Percentiles rank a stretch among this genome's conserved stretches.
Evolutionary conservation across 345 rosid genomes (phyloP).

Genomic region (Cardamine chenopodiifolia): DNA sequence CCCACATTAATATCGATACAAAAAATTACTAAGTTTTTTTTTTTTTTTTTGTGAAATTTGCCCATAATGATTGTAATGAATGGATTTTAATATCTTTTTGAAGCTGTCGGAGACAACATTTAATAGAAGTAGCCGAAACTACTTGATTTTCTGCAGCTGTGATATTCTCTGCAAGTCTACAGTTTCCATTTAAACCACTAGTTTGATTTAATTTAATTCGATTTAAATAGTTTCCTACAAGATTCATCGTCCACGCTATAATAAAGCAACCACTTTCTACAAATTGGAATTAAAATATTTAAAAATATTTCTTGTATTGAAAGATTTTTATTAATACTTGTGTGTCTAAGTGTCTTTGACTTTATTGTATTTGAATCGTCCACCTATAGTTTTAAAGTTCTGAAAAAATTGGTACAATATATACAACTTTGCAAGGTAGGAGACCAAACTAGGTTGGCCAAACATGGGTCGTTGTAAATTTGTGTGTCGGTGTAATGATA

Average conservation of each 20-base stretch:
- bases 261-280: neutral
- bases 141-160: constrained; percentile 28
- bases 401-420: neutral
- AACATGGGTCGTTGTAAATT: neutral
- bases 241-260: neutral
- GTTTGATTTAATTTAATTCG: neutral
- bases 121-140: constrained; percentile 27
- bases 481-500: neutral
- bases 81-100: constrained; percentile 10
- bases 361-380: neutral
- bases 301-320: neutral
- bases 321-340: neutral
- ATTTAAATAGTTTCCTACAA: neutral
- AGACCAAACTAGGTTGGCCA: constrained; percentile 14
- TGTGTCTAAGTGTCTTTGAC: neutral
- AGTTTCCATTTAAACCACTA: neutral
- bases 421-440: neutral
- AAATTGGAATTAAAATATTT: neutral
- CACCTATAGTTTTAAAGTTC: neutral
- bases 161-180: constrained; percentile 6
- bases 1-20: constrained; percentile 21
- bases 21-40: constrained; percentile 4
- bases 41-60: neutral
- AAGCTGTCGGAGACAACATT: constrained; percentile 24
- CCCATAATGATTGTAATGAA: neutral